Base-by-base conservation (phyloP, 1,284 basidiomycete species). In the Golubevia pallescens region DNA sequence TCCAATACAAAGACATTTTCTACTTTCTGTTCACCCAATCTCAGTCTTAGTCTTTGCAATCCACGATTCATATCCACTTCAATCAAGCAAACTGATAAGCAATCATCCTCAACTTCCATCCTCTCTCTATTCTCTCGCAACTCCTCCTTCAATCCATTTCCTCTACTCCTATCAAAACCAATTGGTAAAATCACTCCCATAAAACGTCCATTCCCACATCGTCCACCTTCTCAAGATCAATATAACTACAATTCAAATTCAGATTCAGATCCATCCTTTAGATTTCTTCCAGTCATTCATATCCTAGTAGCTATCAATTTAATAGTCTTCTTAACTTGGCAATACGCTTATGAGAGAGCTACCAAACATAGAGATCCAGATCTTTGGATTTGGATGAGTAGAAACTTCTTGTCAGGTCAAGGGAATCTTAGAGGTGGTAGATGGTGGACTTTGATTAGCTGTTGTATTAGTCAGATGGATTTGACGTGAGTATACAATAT, bases 371-470 rank as follows among this genome's bases (percentile, higher is more conserved):
- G 60, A n/a, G 76, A 81, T 28, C 60, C 66, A 3, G 57, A 65
- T 4, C 2, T 61, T 1, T 70, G 58, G 58, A 24, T 67, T 28
- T 75, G 68, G 38, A 72, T 81, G 65, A 52, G 59, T 16, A 70
- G 66, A 23, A 69, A 80, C 66, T 81, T 81, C 55, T 65, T 71
- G 10, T 72, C 65, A 1, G 70, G 78, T 3, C 57, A 60, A 23
- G 34, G 10, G 14, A 78, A 81, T 34, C 53, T 81, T 4, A 21
- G 14, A 0, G 64, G 62, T 16, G 78, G 78, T n/a, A 64, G 77
- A 13, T 77, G 69, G 73, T 56, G 54, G 24, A 32, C 54, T 56
- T 6, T 56, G 20, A 21, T 56, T 10, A 21, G 6, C 13, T 28
- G 54, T 56, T 56, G 20, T 56, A 6, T 38, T 4, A 38, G 34